Evolutionary conservation across 148 eudicot species (phyloP).

Genomic region (Talinum fruticosum): DNA sequence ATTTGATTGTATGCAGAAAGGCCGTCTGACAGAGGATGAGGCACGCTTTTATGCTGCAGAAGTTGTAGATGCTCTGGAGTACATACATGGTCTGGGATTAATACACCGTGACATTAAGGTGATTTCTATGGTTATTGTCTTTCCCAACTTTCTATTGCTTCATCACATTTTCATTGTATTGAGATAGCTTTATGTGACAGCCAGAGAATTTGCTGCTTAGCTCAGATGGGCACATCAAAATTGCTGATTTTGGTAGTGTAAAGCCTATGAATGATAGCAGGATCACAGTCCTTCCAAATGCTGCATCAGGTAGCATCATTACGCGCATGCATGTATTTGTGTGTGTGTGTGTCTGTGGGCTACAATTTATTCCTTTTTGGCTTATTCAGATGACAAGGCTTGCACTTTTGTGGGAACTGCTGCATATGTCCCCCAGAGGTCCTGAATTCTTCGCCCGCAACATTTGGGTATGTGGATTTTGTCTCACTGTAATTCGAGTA

Average conservation of each 20-base stretch:
- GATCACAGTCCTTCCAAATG: slow-evolving; percentile 95
- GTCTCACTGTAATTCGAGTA: slow-evolving; percentile 1
- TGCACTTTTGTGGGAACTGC: slow-evolving; percentile 99
- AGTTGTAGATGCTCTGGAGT: slow-evolving; percentile 95
- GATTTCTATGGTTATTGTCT: slow-evolving; percentile 21
- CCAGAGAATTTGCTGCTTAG: slow-evolving; percentile 96
- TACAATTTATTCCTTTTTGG: slow-evolving; percentile 4
- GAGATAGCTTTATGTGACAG: slow-evolving; percentile 45
- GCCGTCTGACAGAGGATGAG: slow-evolving; percentile 87
- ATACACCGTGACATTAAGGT: slow-evolving; percentile 99
- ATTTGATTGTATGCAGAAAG: slow-evolving; percentile 65
- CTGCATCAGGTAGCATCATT: slow-evolving; percentile 65
- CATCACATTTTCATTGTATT: slow-evolving; percentile 20
- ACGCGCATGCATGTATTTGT: not conserved
- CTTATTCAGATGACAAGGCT: slow-evolving; percentile 80
- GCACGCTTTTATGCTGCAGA: slow-evolving; percentile 97
- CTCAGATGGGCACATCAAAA: slow-evolving; percentile 91
- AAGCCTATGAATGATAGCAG: slow-evolving; percentile 96
- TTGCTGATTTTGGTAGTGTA: slow-evolving; percentile 98
- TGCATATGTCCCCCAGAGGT: slow-evolving; percentile 98
- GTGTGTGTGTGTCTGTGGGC: not conserved
- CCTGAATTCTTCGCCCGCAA: slow-evolving; percentile 94
- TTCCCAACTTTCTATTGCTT: slow-evolving; percentile 6
- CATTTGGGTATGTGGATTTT: slow-evolving; percentile 69
- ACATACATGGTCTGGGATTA: slow-evolving; percentile 90